These are phyloP conservation scores for Spirogloea muscicola DNA, from an alignment of 139 green algal species.

Conservation along the genomic window DNA sequence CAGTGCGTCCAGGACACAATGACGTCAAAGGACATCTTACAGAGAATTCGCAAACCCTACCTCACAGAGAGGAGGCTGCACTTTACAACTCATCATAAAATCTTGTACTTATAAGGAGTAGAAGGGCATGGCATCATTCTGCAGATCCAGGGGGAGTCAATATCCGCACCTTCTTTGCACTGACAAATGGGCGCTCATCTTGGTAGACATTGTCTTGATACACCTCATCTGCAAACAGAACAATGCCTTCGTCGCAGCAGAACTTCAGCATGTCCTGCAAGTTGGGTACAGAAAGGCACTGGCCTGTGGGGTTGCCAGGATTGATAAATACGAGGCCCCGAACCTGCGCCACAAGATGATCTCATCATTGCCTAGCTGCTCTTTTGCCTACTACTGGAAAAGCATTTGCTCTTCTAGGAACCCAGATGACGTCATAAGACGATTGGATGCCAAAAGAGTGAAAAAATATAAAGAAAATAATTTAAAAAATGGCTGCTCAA, in stretches of 20 bases:
- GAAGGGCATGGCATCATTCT: not conserved
- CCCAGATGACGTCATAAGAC: not conserved
- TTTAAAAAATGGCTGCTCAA: not conserved
- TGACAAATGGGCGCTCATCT: conserved; percentile 80
- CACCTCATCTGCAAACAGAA: conserved; percentile 90
- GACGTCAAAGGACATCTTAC: no score
- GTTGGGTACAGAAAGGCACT: conserved; percentile 66
- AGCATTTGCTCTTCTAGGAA: conserved; percentile 9
- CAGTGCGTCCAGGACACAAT: no score
- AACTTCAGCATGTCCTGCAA: conserved; percentile 74
- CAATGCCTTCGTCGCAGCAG: conserved; percentile 70
- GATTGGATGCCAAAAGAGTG: conserved; percentile 1
- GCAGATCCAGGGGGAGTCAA: not conserved
- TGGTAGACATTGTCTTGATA: conserved; percentile 94
- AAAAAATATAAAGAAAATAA: conserved; percentile 11
- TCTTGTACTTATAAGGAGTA: no score
- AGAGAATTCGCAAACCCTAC: no score
- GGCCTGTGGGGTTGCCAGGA: conserved; percentile 89
- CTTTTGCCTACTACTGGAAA: not conserved
- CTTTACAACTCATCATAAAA: no score
- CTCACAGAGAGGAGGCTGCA: no score
- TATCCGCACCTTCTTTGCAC: conserved; percentile 71
- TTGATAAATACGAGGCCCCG: conserved; percentile 90
- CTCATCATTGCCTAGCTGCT: conserved; percentile 46
- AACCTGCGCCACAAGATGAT: conserved; percentile 49